These are phyloP conservation scores for Mycena epipterygia DNA, from an alignment of 768 basidiomycete genomes.

Conservation along the genomic window DNA sequence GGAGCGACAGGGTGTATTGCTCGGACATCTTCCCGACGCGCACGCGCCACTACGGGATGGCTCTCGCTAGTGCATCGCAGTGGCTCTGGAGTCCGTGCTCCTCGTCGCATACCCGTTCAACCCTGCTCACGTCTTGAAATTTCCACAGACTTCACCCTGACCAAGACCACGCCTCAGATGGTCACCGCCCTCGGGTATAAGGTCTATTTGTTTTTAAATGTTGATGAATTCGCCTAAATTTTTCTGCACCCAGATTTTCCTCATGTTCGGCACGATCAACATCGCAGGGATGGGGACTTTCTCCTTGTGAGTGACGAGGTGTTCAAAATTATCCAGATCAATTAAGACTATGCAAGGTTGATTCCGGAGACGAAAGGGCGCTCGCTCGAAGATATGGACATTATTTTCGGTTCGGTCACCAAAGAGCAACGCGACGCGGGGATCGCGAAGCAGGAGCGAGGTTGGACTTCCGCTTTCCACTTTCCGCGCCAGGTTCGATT, in stretches of 20 bases:
- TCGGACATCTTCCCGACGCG: conserved; percentile 91
- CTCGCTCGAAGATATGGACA: conserved; percentile 67
- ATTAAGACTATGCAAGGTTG: conserved; percentile 47
- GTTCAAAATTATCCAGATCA: background rate
- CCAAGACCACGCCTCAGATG: conserved; percentile 78
- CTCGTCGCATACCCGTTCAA: background rate
- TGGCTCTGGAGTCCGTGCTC: conserved; percentile 81
- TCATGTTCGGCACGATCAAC: conserved; percentile 84
- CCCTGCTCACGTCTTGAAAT: background rate
- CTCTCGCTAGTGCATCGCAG: conserved; percentile 81
- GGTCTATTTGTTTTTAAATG: conserved; percentile 6
- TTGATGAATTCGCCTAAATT: too few relatives aligned
- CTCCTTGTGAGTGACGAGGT: conserved; percentile 61
- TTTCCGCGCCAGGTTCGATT: background rate
- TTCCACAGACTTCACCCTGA: conserved; percentile 73
- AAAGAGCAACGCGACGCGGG: conserved; percentile 66
- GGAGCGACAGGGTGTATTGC: conserved; percentile 64
- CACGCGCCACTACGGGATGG: conserved; percentile 85
- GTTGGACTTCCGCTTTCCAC: conserved; percentile 28
- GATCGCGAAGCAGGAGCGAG: conserved; percentile 62
- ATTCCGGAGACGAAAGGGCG: conserved; percentile 76
- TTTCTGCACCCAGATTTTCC: conserved; percentile 58
- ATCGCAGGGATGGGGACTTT: conserved; percentile 78
- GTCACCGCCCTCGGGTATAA: conserved; percentile 76
- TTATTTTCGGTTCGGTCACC: conserved; percentile 69